These are phyloP conservation scores for Straminergon stramineum DNA, from an alignment of 225 moss, liverwort and hornwort genomes.

Conservation along the genomic window DNA sequence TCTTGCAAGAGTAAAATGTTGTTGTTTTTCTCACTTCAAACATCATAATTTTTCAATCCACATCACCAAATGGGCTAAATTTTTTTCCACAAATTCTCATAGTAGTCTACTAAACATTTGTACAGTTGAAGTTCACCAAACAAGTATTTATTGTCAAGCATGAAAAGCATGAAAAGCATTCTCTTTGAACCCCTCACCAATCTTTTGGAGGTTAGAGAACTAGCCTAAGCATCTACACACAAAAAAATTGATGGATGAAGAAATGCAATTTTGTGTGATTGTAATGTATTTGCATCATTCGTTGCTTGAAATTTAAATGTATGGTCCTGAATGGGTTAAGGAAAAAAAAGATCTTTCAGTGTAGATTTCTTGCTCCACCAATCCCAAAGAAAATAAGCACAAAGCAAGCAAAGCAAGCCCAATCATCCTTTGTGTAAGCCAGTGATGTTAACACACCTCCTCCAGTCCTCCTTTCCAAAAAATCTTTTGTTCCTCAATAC, in stretches of 20 bases:
- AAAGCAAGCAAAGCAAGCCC: neutral
- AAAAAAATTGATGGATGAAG: too few relatives aligned
- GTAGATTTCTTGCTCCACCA: neutral
- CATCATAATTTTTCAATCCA: neutral
- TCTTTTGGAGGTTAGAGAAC: neutral
- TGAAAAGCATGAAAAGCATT: too few relatives aligned
- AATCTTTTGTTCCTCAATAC: neutral
- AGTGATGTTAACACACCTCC: neutral
- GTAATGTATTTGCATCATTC: accelerated
- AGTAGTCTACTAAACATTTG: neutral
- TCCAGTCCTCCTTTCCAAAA: too few relatives aligned
- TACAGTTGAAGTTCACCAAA: neutral
- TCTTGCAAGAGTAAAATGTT: neutral
- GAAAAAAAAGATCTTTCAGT: too few relatives aligned
- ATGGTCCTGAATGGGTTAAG: accelerated
- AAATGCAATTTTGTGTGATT: too few relatives aligned
- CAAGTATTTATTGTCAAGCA: neutral
- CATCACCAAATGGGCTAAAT: neutral
- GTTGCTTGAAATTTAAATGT: too few relatives aligned
- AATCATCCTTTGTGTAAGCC: neutral
- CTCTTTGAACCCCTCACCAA: accelerated
- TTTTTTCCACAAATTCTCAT: neutral
- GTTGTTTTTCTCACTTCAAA: neutral
- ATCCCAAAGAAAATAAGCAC: neutral
- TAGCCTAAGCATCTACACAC: accelerated